Base-by-base conservation (phyloP, 805 yeast species). In the Candida piceae region DNA sequence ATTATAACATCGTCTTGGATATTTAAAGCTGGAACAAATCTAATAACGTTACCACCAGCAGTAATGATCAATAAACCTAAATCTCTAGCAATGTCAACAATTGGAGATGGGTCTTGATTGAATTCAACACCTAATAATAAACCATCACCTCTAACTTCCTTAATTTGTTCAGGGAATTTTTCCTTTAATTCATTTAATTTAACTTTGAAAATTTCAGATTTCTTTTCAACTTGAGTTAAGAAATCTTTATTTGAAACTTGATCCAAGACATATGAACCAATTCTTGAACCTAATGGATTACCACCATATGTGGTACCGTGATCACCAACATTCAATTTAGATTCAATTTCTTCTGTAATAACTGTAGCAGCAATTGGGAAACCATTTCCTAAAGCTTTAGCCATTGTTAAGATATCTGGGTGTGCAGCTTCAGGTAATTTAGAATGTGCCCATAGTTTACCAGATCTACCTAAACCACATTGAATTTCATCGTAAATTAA, bases 261-360 rank as follows among this genome's bases (percentile, higher is more conserved):
- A 36, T 72, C 78, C 17, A 93, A 63, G 11, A 93, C 95, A 53
- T 83, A 80, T 29, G 71, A 66, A 5, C 88, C 96, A 34, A 93
- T 75, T 44, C 89, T 76, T 24, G 90, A 72, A 5, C 88, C 97
- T 45, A 93, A 67, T 38, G 97, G 97, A 60, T 93, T 93, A 38
- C 98, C 98, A 45, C 98, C 97, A 57, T 83, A 90, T 0, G 98
- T 90, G 3, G 97, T 90, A 39, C 98, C 98, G 58, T 90, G 98
- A 57, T 93, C 98, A 40, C 98, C 98, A 16, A 86, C 90, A 40
- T 77, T 70, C 48, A 93, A 66, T 2, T 69, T 75, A 9, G 67
- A 60, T 55, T 88, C 95, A 18, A 93, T 83, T 34, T 75, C 71
- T 46, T 86, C 93, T 37, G 85, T 76, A 40, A 90, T 78, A 74